Evolutionary conservation across 2,329 filamentous ascomycete genomes (phyloP).

Genomic region (Neurospora sp.): DNA sequence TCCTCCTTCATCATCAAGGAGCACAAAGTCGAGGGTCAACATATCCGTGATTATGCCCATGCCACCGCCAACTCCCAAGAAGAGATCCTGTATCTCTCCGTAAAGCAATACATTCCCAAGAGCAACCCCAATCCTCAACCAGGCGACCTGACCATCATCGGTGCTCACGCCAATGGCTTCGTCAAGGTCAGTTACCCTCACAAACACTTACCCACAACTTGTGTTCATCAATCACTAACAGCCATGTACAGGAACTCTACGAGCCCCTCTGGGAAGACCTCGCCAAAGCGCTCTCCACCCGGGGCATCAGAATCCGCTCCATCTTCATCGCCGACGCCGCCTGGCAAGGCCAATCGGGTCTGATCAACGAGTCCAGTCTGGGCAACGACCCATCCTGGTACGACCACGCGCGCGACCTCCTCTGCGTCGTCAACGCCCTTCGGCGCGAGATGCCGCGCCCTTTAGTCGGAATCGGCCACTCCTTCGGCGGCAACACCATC

Average conservation of each 20-base stretch:
- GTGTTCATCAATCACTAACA: background rate
- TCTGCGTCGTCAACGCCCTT: slow-evolving; percentile 78
- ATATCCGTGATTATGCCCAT: slow-evolving; percentile 73
- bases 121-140: slow-evolving; percentile 57
- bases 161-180: slow-evolving; percentile 83
- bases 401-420: slow-evolving; percentile 75
- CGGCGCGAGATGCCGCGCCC: slow-evolving; percentile 70
- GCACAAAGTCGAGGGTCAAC: slow-evolving; percentile 62
- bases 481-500: slow-evolving; percentile 71
- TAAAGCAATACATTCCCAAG: slow-evolving; percentile 82
- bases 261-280: slow-evolving; percentile 88
- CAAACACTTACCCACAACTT: slow-evolving; percentile 2
- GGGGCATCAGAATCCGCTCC: slow-evolving; percentile 60
- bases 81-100: slow-evolving; percentile 59
- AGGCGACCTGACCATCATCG: slow-evolving; percentile 78
- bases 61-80: slow-evolving; percentile 65
- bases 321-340: slow-evolving; percentile 91
- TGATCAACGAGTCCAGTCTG: slow-evolving; percentile 63
- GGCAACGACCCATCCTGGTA: slow-evolving; percentile 86
- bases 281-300: slow-evolving; percentile 42
- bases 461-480: slow-evolving; percentile 77
- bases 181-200: slow-evolving; percentile 53
- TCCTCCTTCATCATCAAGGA: slow-evolving; percentile 56
- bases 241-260: slow-evolving; percentile 61
- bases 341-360: slow-evolving; percentile 69